These are phyloP conservation scores for Colletotrichum siamense DNA, from an alignment of 2,329 filamentous ascomycete genomes.

Conservation along the genomic window DNA sequence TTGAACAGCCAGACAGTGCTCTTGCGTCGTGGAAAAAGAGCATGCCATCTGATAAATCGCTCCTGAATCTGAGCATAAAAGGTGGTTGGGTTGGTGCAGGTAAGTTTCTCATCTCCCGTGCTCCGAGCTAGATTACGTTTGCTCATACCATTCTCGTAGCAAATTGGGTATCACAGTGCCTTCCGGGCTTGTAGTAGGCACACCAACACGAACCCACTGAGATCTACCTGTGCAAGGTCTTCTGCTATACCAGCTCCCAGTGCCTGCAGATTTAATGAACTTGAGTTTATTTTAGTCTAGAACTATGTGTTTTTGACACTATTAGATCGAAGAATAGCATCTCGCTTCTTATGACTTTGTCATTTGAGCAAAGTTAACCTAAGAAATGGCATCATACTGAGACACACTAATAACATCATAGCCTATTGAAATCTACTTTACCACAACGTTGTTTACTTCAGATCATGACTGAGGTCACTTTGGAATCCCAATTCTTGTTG, in stretches of 20 bases:
- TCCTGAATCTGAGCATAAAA: neutral
- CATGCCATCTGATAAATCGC: neutral
- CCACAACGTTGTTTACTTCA: accelerated
- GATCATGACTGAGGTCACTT: no score
- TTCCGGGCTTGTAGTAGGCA: neutral
- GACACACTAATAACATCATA: neutral
- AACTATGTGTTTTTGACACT: neutral
- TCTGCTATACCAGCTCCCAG: accelerated
- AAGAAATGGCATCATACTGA: neutral
- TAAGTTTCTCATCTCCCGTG: neutral
- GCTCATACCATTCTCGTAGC: neutral
- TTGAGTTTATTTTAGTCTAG: accelerated
- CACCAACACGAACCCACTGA: neutral
- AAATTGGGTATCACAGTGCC: neutral
- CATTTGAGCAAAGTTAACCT: neutral
- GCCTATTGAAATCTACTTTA: neutral
- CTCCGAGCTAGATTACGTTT: neutral
- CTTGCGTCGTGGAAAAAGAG: neutral
- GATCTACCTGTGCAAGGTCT: neutral
- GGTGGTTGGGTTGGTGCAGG: neutral
- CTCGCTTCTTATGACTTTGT: accelerated
- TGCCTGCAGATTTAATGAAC: neutral
- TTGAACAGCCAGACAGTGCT: neutral
- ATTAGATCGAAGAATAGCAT: neutral
- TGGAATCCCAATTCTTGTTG: neutral